Evolutionary conservation across 208 protist genomes (phyloP).

Genomic region (Strigomonas culicis): DNA sequence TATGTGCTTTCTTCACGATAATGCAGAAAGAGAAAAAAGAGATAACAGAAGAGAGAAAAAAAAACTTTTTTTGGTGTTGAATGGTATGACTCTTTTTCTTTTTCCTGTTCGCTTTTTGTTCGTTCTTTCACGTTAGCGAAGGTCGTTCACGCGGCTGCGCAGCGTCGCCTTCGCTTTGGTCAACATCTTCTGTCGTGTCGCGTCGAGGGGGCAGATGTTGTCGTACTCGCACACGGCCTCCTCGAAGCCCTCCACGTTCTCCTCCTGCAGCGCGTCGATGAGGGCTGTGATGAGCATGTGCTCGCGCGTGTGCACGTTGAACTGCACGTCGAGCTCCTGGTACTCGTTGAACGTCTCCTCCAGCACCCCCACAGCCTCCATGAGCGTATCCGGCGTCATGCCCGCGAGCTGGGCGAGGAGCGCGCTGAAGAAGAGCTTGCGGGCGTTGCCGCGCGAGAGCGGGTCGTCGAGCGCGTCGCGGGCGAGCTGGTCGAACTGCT

Average conservation of each 20-base stretch:
- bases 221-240: slow-evolving; percentile 75
- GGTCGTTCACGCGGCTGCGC: slow-evolving; percentile 40
- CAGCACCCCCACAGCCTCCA: slow-evolving; percentile 60
- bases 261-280: slow-evolving; percentile 68
- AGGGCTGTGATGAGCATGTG: slow-evolving; percentile 81
- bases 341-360: slow-evolving; percentile 80
- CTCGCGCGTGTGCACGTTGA: slow-evolving; percentile 79
- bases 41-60: neutral
- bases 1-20: no score
- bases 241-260: slow-evolving; percentile 56
- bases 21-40: neutral
- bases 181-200: slow-evolving; percentile 65
- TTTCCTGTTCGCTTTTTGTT: neutral
- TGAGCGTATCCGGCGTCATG: slow-evolving; percentile 51
- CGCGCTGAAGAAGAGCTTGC: slow-evolving; percentile 80
- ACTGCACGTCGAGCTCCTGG: slow-evolving; percentile 85
- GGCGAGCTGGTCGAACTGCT: slow-evolving; percentile 71
- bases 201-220: slow-evolving; percentile 72
- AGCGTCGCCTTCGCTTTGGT: slow-evolving; percentile 62
- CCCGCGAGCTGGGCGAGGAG: slow-evolving; percentile 69
- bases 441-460: slow-evolving; percentile 54
- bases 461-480: slow-evolving; percentile 73
- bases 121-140: slow-evolving; percentile 29
- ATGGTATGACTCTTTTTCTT: neutral
- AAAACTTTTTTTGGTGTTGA: neutral